Conservation (phyloP, 768 basidiomycete species). For the Lactifluus piperatus region DNA sequence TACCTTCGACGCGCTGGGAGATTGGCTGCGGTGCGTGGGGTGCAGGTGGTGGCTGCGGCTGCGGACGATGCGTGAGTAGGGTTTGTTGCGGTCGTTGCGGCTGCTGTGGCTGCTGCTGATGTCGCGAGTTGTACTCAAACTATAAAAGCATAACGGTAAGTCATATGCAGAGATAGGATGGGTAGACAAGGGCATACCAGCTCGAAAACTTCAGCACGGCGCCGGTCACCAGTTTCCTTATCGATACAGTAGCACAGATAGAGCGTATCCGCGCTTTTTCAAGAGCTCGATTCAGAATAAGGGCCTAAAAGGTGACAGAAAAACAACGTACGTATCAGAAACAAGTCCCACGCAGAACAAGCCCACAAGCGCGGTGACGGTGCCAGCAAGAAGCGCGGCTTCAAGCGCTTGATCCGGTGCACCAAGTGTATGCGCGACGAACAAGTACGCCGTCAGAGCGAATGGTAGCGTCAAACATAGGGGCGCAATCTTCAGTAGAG, state of each 20-base stretch:
- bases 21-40: conserved; percentile 17
- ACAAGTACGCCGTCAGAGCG: conserved; percentile 74
- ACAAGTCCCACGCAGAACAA: conserved; percentile 78
- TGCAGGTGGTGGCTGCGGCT: not conserved
- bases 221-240: conserved; percentile 42
- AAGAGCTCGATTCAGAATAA: not conserved
- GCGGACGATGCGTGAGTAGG: conserved; percentile 8
- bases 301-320: not conserved
- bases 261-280: conserved; percentile 47
- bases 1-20: conserved; percentile 19
- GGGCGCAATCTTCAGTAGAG: conserved; percentile 68
- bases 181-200: conserved; percentile 35
- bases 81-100: conserved; percentile 1
- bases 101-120: conserved; percentile 1
- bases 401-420: conserved; percentile 67
- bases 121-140: conserved; percentile 18
- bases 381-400: conserved; percentile 68
- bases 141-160: not conserved
- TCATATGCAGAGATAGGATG: not conserved
- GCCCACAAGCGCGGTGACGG: conserved; percentile 73
- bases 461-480: conserved; percentile 76
- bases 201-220: conserved; percentile 44
- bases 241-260: conserved; percentile 65
- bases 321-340: conserved; percentile 52
- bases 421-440: conserved; percentile 73